A percentile compares a stretch with the other conserved stretches of the same genome.
Evolutionary conservation across 2,329 filamentous ascomycete species (phyloP).

Genomic region (Dryadomyces quercus-mongolicae): DNA sequence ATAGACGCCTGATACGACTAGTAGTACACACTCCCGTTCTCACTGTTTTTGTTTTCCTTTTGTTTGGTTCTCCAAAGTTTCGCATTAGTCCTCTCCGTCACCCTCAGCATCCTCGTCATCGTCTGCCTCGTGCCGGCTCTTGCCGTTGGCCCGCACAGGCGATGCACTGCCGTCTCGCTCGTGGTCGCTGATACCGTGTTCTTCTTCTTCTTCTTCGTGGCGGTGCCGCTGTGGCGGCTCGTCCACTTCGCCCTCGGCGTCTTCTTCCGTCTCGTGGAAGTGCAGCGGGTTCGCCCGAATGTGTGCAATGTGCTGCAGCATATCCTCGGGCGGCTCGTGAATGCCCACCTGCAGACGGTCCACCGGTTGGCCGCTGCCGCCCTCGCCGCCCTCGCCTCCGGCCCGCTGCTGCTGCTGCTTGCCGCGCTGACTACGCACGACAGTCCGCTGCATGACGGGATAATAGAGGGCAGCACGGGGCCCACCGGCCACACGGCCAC

Average conservation of each 20-base stretch:
- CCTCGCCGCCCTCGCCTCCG: conserved; percentile 21
- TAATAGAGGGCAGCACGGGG: conserved; percentile 56
- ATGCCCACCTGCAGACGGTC: conserved; percentile 45
- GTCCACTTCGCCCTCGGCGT: conserved; percentile 14
- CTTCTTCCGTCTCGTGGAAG: conserved; percentile 27
- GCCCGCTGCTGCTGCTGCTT: conserved; percentile 29
- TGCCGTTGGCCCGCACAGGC: conserved; percentile 8
- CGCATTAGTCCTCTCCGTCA: conserved; percentile 21
- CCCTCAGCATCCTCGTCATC: conserved; percentile 31
- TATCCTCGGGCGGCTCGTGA: conserved; percentile 41
- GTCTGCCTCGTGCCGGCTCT: conserved; percentile 8
- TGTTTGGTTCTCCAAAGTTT: neutral
- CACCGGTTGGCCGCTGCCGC: conserved; percentile 28
- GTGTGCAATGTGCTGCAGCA: conserved; percentile 35
- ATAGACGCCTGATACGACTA: conserved; percentile 1
- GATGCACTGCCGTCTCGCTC: conserved; percentile 9
- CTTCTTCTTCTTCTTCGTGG: conserved; percentile 1
- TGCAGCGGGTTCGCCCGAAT: conserved; percentile 42
- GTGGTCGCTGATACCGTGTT: conserved; percentile 1
- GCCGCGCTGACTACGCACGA: conserved; percentile 49
- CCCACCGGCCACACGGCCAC: conserved; percentile 25
- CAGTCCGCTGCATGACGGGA: conserved; percentile 52
- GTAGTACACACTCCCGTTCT: neutral
- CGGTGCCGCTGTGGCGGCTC: conserved; percentile 14
- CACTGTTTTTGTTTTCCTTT: neutral